Base-by-base conservation (phyloP, 108 stramenopile species). In the Cyclostephanos tholiformis region DNA sequence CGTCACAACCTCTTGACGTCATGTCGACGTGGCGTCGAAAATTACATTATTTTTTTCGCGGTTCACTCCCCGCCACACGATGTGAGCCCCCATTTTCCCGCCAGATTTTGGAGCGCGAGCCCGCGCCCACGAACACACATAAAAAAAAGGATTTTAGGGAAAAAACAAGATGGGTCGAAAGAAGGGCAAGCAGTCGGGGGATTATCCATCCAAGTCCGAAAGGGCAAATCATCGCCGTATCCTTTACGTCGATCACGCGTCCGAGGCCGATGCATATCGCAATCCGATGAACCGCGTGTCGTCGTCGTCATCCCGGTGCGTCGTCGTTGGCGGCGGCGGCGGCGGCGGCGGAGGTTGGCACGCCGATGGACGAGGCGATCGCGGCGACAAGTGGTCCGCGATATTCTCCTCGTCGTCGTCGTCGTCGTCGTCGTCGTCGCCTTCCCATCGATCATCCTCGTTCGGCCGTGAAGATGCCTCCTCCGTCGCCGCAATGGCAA, bases 151-250 rank as follows among this genome's bases (percentile, higher is more conserved):
- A n/a, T n/a, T n/a, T n/a, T n/a, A n/a, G n/a, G n/a, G n/a, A n/a
- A n/a, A n/a, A n/a, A n/a, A n/a, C n/a, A n/a, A n/a, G n/a, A 77
- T 79, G 78, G 78, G 78, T 5, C 71, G 67, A 41, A 79, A 72
- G 46, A 79, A 79, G 49, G 78, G 78, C 3, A 79, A 68, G 30
- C 78, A 79, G 30, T 41, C 69, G 38, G 78, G 78, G 2, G 32
- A 63, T 19, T 72, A 68, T 20, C 61, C 41, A 20, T 49, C 60
- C 53, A 79, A 79, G 51, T 62, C 50, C 27, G 51, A 65, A 20
- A 72, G 68, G 52, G 66, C 67, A 0, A 46, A 58, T 2, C 52
- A 79, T 36, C 65, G 65, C 14, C 71, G 63, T 19, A 62, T 49
- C 19, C 53, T 79, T 0, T 66, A 66, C 35, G 66, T 67, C 16